Conservation (phyloP, 2,329 filamentous ascomycete species). For the Neofusicoccum sp. region DNA sequence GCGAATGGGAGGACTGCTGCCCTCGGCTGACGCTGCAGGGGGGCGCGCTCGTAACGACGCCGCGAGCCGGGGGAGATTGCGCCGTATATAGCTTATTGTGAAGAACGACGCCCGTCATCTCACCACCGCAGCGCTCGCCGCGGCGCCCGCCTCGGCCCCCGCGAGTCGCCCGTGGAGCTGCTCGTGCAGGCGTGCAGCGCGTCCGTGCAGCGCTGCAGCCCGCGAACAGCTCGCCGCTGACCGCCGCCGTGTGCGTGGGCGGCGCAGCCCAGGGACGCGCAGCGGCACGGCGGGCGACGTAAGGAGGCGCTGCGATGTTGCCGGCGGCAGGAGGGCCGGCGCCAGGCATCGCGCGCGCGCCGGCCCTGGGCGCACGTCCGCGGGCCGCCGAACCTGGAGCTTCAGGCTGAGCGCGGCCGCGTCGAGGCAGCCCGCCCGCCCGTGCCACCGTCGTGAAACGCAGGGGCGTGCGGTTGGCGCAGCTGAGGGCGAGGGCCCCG, state of each 20-base stretch:
- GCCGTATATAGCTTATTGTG: background rate
- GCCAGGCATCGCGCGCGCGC: background rate
- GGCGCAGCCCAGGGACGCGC: background rate
- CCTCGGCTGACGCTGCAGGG: background rate
- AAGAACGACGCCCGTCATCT: background rate
- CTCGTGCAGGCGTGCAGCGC: conserved; percentile 1
- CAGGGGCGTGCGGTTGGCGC: background rate
- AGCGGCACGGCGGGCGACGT: background rate
- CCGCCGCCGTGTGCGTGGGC: background rate
- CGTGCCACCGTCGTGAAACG: conserved; percentile 19
- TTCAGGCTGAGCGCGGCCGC: background rate
- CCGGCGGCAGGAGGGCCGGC: background rate
- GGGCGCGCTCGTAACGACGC: background rate
- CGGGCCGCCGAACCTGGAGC: background rate
- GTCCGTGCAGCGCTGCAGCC: conserved; percentile 1
- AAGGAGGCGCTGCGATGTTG: background rate
- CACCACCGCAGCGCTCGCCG: background rate
- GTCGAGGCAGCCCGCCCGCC: background rate
- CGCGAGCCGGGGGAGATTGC: conserved; percentile 4
- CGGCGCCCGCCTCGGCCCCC: background rate
- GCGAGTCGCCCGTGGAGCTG: background rate
- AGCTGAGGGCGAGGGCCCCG: conserved; percentile 2
- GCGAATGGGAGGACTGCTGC: background rate
- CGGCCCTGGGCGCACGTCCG: background rate
- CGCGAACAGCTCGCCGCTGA: background rate